Base-by-base conservation (phyloP, 768 basidiomycete species). In the Hortiboletus flavorubellus region DNA sequence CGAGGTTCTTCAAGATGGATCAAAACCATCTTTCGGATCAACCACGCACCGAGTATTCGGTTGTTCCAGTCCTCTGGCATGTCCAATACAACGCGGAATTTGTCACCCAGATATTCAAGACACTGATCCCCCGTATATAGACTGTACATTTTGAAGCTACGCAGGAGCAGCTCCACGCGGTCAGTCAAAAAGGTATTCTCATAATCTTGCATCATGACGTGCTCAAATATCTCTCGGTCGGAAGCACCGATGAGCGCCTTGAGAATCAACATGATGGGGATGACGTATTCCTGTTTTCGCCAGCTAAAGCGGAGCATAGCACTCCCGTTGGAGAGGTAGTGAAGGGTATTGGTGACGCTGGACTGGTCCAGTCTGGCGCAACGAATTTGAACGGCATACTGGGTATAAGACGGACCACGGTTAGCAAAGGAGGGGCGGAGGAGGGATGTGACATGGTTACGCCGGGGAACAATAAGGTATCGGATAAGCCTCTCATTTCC, bases 401-500 rank as follows among this genome's bases (percentile, higher is more conserved):
- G 87, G 3, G 95, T 96, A 73, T 98, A 99, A 4, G 93, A 92
- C 10, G 91, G 92, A 4, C 97, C 97, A 57, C 97, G 91, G 60
- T 91, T 93, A 49, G 83, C 72, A 71, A 98, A 99, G 11, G 93
- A 88, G 21, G 93, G 89, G 46, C 97, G 92, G 63, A 89, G 77
- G 63, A 99, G 85, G 46, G 94, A 87, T 60, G 95, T 91, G 65
- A 92, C 93, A 75, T 98, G 93, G 68, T 98, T 93, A 50, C 97
- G 83, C 29, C 97, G 88, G 12, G 95, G 96, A 38, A 99, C 81
- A 65, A 98, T 94, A 68, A 98, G 86, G 75, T 94, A 98, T 59
- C 97, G 93, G 62, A 99, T 95, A 59, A 99, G 84, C 75, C 94
- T 93, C 75, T 99, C 97, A 73, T 98, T 98, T 58, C 97, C 97